Evolutionary conservation across 2,329 filamentous ascomycete species (phyloP), one percentile per base, ranked within the genome.

Genomic region (Fusarium austroafricanum): DNA sequence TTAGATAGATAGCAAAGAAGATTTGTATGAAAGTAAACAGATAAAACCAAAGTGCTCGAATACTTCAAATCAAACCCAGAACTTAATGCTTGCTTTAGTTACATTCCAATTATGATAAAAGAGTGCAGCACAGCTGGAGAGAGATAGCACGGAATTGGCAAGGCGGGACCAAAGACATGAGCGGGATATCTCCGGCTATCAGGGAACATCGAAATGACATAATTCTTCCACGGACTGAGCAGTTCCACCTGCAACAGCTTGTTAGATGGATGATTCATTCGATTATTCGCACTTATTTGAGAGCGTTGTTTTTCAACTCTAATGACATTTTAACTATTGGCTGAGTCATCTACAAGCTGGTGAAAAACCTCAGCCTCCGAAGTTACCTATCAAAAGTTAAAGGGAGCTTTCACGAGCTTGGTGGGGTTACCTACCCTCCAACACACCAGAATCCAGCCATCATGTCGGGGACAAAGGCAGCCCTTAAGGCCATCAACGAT

Each of bases 401-500:
- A 54, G 51, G 10, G 47, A 53, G 57, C 57, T 49, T 54, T 50
- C 18, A 37, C n/a, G 23, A 46, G 14, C 39, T 53, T 67, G 43
- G 72, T 69, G 68, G 70, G 67, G 70, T 63, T 53, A 28, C 42
- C 54, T 31, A 31, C 29, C 10, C 29, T 67, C 60, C 50, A 55
- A 57, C 61, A 52, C 37, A 57, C 38, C 23, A 55, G 37, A 68
- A 49, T 26, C 52, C 42, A 62, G 57, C 53, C 73, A 77, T 60
- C 66, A 87, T 87, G 85, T 83, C 84, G 40, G 79, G 78, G 65
- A 78, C 83, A 76, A 97, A 97, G 81, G 86, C 90, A 53, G 88
- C 90, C 61, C 83, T 97, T 72, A 97, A 97, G 82, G 88, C 90
- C 70, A 91, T 96, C 68, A 92, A 91, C 75, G 86, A 92, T 67